Evolutionary conservation across 2,329 filamentous ascomycete genomes (phyloP).

Genomic region (Fusarium udum): DNA sequence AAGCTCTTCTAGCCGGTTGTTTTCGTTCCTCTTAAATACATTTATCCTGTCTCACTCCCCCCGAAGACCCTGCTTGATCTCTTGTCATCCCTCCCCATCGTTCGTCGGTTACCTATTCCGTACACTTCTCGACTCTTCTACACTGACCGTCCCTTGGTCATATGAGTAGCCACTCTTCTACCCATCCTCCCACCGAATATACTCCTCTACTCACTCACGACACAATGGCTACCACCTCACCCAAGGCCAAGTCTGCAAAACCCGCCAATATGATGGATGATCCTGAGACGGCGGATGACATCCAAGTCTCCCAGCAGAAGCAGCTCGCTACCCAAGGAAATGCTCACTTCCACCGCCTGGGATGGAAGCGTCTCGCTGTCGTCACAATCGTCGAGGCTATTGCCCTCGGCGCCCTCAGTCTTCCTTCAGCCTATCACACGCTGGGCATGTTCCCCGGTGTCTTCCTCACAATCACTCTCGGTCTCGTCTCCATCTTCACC

Average conservation of each 20-base stretch:
- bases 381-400: slow-evolving; percentile 35
- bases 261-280: slow-evolving; percentile 29
- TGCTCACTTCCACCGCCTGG: slow-evolving; percentile 33
- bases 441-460: slow-evolving; percentile 63
- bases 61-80: not conserved
- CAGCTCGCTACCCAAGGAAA: slow-evolving; percentile 30
- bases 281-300: slow-evolving; percentile 14
- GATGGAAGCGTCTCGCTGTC: slow-evolving; percentile 35
- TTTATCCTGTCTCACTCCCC: not conserved
- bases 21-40: slow-evolving; percentile 12
- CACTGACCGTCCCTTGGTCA: not conserved
- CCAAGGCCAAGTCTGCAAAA: slow-evolving; percentile 8
- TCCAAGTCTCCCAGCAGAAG: slow-evolving; percentile 33
- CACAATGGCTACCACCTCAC: slow-evolving; percentile 10
- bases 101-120: not conserved
- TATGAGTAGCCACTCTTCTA: slow-evolving; percentile 15
- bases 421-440: slow-evolving; percentile 61
- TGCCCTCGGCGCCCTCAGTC: slow-evolving; percentile 45
- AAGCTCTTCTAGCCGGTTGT: slow-evolving; percentile 30
- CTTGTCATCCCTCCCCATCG: not conserved
- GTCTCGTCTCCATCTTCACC: slow-evolving; percentile 58
- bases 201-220: slow-evolving; percentile 8
- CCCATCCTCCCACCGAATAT: slow-evolving; percentile 4
- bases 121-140: not conserved
- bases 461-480: slow-evolving; percentile 54